These are phyloP conservation scores for Alternaria gansuensis DNA, from an alignment of 2,329 filamentous ascomycete species.

Conservation along the genomic window DNA sequence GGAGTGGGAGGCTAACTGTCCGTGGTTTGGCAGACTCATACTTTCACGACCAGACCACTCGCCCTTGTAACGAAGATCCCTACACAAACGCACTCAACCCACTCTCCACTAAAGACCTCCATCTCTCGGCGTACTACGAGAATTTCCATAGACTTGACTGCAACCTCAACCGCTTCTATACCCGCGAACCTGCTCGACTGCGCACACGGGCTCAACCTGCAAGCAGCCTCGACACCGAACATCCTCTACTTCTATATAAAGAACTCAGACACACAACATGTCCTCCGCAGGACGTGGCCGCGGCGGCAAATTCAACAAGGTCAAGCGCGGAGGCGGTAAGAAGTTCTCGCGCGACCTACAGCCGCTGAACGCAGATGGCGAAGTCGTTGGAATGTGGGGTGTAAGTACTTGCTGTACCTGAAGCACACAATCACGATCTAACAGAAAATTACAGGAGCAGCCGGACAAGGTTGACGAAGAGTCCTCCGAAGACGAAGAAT, in stretches of 20 bases:
- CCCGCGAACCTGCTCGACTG: background rate
- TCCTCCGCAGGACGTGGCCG: constrained; percentile 72
- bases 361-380: constrained; percentile 88
- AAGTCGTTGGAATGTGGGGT: constrained; percentile 88
- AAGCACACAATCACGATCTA: constrained; percentile 21
- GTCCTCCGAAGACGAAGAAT: constrained; percentile 49
- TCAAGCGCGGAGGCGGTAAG: constrained; percentile 91
- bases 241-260: constrained; percentile 14
- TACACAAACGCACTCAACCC: constrained; percentile 18
- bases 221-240: constrained; percentile 10
- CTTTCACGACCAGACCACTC: constrained; percentile 20
- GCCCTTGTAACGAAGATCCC: constrained; percentile 11
- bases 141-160: background rate
- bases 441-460: constrained; percentile 40
- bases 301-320: constrained; percentile 94
- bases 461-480: constrained; percentile 63
- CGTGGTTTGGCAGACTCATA: constrained; percentile 20
- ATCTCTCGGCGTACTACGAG: constrained; percentile 7
- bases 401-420: constrained; percentile 55
- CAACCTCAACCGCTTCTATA: background rate
- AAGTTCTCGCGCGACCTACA: constrained; percentile 92
- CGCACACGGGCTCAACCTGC: constrained; percentile 11
- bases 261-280: constrained; percentile 49
- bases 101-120: constrained; percentile 5
- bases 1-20: constrained; percentile 18